Base-by-base conservation (phyloP, 495 filamentous ascomycete genomes). In the Penicillium cataractarum region DNA sequence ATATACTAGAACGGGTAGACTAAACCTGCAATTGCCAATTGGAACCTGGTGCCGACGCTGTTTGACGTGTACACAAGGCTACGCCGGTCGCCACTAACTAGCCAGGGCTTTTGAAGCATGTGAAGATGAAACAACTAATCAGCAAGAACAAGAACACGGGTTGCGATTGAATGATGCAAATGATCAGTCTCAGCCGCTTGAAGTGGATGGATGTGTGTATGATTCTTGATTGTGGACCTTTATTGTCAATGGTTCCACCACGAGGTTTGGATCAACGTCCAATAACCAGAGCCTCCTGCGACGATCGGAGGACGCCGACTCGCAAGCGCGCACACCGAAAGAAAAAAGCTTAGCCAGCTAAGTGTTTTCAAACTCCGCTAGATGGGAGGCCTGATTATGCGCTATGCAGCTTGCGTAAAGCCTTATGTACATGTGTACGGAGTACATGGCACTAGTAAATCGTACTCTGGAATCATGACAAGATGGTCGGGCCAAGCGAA, bases 341-440 rank as follows among this genome's bases (percentile, higher is more conserved):
- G 15, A 24, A 50, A 50, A 29, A 50, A 50, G 46, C 46, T 50
- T 50, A 50, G 46, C 46, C 9, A 13, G 46, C 46, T 15, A 50
- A 29, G 24, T 27, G 12, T n/a, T 27, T 50, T n/a, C 46, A 29
- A 27, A 5, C 0, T 17, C 17, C 24, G 46, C 24, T 7, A 13
- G 24, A 6, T n/a, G 15, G 46, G 46, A 50, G 46, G 46, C 46
- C 46, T 29, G 26, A 50, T 8, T 29, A 50, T 50, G 24, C 46
- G 29, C 13, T 29, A 50, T 50, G 24, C 46, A 29, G 46, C 12
- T 29, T n/a, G 46, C 44, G 22, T 48, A 10, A 3, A 24, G 4
- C n/a, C n/a, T n/a, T n/a, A n/a, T n/a, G n/a, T n/a, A n/a, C n/a
- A n/a, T n/a, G n/a, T n/a, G n/a, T n/a, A n/a, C n/a, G n/a, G n/a